These are phyloP conservation scores for Juglanconis sp. DNA, from an alignment of 2,329 filamentous ascomycete species.

Conservation along the genomic window DNA sequence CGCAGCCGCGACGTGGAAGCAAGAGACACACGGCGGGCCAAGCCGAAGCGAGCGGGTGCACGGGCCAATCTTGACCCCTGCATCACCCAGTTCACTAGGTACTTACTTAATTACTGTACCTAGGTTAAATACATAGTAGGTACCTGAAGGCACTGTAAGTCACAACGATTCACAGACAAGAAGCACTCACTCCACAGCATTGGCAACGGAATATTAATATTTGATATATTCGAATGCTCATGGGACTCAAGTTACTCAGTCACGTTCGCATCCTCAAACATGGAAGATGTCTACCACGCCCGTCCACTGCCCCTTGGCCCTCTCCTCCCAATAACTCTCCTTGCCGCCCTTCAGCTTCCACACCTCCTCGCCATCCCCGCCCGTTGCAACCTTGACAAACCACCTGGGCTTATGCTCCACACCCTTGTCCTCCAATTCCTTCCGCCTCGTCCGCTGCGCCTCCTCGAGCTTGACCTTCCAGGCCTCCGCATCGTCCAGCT, in stretches of 20 bases:
- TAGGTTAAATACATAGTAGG: background rate
- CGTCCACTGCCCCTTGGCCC: constrained; percentile 65
- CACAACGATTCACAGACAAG: background rate
- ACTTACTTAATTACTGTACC: background rate
- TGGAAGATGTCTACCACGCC: constrained; percentile 51
- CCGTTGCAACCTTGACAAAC: constrained; percentile 67
- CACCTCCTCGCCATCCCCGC: constrained; percentile 61
- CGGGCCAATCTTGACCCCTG: background rate
- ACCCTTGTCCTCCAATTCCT: constrained; percentile 71
- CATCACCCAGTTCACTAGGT: background rate
- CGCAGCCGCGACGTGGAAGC: constrained; percentile 1
- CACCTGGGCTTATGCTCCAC: constrained; percentile 73
- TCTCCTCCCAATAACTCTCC: constrained; percentile 92
- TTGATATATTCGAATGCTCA: background rate
- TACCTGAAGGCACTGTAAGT: background rate
- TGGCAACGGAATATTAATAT: too few species aligned
- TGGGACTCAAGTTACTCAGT: background rate
- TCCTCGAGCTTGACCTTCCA: constrained; percentile 68
- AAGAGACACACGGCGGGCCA: background rate
- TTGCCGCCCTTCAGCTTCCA: constrained; percentile 77
- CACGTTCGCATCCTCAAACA: background rate
- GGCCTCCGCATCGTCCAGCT: constrained; percentile 26
- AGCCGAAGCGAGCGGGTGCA: background rate
- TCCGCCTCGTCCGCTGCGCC: constrained; percentile 71
- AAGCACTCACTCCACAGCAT: too few species aligned